Conservation (phyloP, 2,329 filamentous ascomycete species). For the Colletotrichum orbiculare region DNA sequence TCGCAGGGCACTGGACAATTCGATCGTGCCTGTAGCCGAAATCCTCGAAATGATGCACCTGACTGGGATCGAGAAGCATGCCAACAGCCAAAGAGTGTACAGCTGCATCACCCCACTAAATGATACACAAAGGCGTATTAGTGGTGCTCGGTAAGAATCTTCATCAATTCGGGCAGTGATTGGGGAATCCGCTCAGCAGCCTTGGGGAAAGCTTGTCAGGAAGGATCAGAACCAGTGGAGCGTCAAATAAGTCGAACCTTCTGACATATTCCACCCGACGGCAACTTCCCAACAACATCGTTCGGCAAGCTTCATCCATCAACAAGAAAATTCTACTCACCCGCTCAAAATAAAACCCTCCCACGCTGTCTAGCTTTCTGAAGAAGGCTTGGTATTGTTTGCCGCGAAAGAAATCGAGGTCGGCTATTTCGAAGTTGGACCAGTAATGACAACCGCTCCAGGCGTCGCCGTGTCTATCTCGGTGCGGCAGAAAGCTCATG, state of each 20-base stretch:
- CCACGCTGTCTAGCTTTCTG: constrained; percentile 51
- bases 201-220: neutral
- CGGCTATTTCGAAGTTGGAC: constrained; percentile 61
- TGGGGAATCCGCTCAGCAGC: constrained; percentile 2
- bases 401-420: constrained; percentile 57
- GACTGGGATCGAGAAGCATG: constrained; percentile 51
- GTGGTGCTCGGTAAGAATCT: constrained; percentile 5
- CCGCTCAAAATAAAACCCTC: constrained; percentile 57
- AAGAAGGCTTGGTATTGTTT: constrained; percentile 54
- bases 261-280: no score
- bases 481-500: constrained; percentile 50
- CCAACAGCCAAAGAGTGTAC: constrained; percentile 56
- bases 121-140: constrained; percentile 5
- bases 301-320: neutral
- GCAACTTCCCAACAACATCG: neutral
- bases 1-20: constrained; percentile 47
- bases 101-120: constrained; percentile 56
- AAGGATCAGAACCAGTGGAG: no score
- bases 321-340: constrained; percentile 42
- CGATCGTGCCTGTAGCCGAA: constrained; percentile 55
- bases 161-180: constrained; percentile 2
- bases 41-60: constrained; percentile 57
- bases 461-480: constrained; percentile 51
- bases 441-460: constrained; percentile 60
- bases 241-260: neutral